phyloP scores from a whole-genome alignment of 768 basidiomycete genomes.

The Jaapia argillacea region DNA sequence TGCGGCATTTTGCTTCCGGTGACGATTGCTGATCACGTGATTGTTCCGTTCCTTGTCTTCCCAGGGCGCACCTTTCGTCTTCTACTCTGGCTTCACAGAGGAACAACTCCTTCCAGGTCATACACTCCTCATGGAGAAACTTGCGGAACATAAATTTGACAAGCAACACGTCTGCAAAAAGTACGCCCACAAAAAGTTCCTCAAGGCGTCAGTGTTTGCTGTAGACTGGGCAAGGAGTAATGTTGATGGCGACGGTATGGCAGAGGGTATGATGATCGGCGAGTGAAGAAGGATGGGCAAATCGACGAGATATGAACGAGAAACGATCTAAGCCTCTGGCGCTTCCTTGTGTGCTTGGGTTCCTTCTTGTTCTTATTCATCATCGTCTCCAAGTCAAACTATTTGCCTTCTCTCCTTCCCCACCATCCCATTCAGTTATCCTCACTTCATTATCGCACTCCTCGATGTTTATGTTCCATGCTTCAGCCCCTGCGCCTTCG shows the following conservation, averaged over 20 bases:
- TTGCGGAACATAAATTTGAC: conserved; percentile 73
- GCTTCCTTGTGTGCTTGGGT: neutral
- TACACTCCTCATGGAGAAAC: conserved; percentile 71
- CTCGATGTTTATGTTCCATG: too few species aligned
- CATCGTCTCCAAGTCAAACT: neutral
- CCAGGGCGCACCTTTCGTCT: conserved; percentile 86
- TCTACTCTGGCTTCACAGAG: conserved; percentile 87
- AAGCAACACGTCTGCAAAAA: conserved; percentile 88
- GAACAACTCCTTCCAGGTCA: conserved; percentile 80
- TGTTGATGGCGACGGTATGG: too few species aligned
- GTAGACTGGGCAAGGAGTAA: neutral
- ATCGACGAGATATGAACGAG: too few species aligned
- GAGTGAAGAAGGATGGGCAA: too few species aligned
- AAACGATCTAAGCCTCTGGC: too few species aligned
- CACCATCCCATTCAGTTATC: too few species aligned
- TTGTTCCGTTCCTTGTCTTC: conserved; percentile 15
- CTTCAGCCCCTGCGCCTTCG: too few species aligned
- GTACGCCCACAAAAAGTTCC: conserved; percentile 96
- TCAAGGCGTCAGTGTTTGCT: conserved; percentile 34
- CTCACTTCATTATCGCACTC: too few species aligned
- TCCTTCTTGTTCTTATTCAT: neutral
- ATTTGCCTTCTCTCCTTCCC: too few species aligned
- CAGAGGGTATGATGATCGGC: too few species aligned
- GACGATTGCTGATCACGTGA: conserved; percentile 26
- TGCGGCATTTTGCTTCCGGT: too few species aligned